Evolutionary conservation across 768 basidiomycete genomes (phyloP).

Genomic region (Infundibulicybe gibba): DNA sequence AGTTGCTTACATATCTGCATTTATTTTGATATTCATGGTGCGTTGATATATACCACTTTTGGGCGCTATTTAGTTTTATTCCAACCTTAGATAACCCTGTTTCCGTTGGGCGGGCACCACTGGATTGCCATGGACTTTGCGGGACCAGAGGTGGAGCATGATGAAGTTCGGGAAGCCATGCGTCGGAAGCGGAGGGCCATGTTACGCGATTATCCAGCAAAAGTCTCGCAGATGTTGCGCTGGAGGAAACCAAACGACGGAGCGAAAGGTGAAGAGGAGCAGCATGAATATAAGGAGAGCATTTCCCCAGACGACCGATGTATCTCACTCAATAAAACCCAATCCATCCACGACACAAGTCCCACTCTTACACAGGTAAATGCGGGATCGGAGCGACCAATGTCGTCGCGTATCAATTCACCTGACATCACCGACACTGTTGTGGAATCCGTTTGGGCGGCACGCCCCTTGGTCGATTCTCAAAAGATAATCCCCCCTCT

Average conservation of each 20-base stretch:
- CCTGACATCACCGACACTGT: not conserved
- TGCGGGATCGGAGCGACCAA: not conserved
- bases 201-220: slow-evolving; percentile 13
- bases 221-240: slow-evolving; percentile 5
- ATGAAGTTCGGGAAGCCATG: slow-evolving; percentile 48
- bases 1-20: slow-evolving; percentile 62
- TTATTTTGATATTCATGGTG: slow-evolving; percentile 59
- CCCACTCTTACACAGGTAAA: slow-evolving; percentile 14
- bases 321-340: not conserved
- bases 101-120: slow-evolving; percentile 56
- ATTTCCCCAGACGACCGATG: not conserved
- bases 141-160: slow-evolving; percentile 58
- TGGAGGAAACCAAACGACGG: not conserved
- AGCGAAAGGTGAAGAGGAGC: not conserved
- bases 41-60: slow-evolving; percentile 8
- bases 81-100: slow-evolving; percentile 50
- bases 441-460: not conserved
- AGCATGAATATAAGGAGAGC: slow-evolving; percentile 3
- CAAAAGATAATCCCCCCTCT: not conserved
- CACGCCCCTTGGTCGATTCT: not conserved
- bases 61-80: not conserved
- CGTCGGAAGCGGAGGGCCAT: slow-evolving; percentile 28
- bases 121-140: slow-evolving; percentile 59
- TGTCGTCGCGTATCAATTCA: not conserved
- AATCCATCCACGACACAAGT: slow-evolving; percentile 20